phyloP scores from a whole-genome alignment of 73 alveolate genomes.

The Tetrahymena borealis region DNA sequence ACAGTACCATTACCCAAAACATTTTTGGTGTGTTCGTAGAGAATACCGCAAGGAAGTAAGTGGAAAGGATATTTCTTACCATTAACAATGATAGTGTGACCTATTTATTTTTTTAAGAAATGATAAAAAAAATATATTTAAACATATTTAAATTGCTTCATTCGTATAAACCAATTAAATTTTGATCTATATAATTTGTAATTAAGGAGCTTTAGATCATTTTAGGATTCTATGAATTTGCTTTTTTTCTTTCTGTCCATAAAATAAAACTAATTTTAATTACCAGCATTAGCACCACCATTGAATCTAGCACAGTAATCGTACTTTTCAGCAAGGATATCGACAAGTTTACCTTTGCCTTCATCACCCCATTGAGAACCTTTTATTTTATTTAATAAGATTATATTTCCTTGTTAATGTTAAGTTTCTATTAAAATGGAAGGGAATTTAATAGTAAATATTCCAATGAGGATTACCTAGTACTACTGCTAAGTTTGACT shows the following conservation, averaged over 20 bases:
- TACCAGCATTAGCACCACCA: constrained; percentile 97
- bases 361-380: constrained; percentile 99
- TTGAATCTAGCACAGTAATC: constrained; percentile 71
- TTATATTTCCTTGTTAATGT: background rate
- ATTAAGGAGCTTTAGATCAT: background rate
- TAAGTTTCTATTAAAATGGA: no score
- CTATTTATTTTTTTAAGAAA: background rate
- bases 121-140: background rate
- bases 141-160: background rate
- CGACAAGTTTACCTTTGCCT: constrained; percentile 97
- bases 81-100: constrained; percentile 84
- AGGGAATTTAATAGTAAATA: no score
- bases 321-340: constrained; percentile 80
- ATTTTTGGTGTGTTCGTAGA: constrained; percentile 66
- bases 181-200: background rate
- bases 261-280: background rate
- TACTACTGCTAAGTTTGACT: no score
- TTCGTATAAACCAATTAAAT: background rate
- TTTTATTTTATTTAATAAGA: constrained; percentile 37
- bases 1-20: constrained; percentile 96
- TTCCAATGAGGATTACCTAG: no score
- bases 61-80: constrained; percentile 89
- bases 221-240: background rate
- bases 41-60: constrained; percentile 93
- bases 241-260: background rate